A percentile compares a stretch with the other conserved stretches of the same genome.
phyloP scores from a whole-genome alignment of 148 eudicot genomes.

The Silene uniflora region DNA sequence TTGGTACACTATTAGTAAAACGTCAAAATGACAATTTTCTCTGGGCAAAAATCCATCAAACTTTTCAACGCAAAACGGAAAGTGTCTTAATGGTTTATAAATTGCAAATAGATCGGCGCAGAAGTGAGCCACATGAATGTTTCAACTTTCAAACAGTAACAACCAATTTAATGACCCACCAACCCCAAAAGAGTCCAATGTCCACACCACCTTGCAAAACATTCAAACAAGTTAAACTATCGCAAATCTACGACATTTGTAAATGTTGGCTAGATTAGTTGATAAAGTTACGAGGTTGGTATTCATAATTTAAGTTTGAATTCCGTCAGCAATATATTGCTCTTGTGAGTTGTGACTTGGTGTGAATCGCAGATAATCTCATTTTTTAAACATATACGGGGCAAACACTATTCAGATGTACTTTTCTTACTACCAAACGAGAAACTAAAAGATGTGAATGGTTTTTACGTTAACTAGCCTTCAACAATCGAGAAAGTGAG shows the following conservation, averaged over 20 bases:
- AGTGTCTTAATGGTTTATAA: background rate
- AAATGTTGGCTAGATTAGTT: no score
- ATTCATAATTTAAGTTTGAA: no score
- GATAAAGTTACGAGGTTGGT: no score
- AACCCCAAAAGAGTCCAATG: slow-evolving; percentile 10
- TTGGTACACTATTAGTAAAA: background rate
- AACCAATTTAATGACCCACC: slow-evolving; percentile 22
- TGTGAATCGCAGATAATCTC: no score
- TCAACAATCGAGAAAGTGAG: background rate
- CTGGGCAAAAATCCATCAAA: background rate
- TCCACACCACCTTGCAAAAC: slow-evolving; percentile 5
- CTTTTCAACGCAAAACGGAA: background rate
- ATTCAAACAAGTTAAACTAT: slow-evolving; percentile 17
- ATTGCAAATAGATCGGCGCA: background rate
- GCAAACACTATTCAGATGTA: no score
- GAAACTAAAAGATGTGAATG: background rate
- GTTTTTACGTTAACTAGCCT: no score
- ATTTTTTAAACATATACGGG: no score
- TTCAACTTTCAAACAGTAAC: slow-evolving; percentile 16
- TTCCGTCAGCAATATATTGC: no score
- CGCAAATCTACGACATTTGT: slow-evolving; percentile 7
- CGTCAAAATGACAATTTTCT: background rate
- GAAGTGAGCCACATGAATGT: slow-evolving; percentile 25
- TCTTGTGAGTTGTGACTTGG: no score
- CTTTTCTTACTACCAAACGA: background rate